Percentiles rank a stretch among this genome's conserved stretches.
Evolutionary conservation across 495 filamentous ascomycete genomes (phyloP).

Genomic region (Neurospora sp.): DNA sequence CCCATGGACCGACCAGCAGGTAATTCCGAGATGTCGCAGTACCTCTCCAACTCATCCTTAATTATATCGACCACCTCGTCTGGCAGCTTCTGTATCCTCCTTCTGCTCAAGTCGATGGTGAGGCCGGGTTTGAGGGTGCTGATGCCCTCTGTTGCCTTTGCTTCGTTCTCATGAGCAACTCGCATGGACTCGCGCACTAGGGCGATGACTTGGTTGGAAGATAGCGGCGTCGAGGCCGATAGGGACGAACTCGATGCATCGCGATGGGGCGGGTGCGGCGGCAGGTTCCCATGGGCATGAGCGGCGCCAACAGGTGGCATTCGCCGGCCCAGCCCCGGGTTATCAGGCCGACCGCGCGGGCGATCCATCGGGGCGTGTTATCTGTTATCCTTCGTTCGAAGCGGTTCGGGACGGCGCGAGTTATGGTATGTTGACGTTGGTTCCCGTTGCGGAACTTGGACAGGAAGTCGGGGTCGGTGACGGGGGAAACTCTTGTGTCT

Average conservation of each 20-base stretch:
- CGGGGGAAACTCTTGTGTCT: background rate
- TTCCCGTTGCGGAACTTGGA: background rate
- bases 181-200: constrained; percentile 58
- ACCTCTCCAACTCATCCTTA: constrained; percentile 89
- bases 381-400: background rate
- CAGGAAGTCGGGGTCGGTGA: background rate
- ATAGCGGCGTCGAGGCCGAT: constrained; percentile 31
- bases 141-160: constrained; percentile 55
- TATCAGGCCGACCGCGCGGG: constrained; percentile 29
- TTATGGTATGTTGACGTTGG: background rate
- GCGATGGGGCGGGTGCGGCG: constrained; percentile 28
- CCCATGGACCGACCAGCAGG: constrained; percentile 1
- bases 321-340: constrained; percentile 29
- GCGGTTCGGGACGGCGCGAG: background rate
- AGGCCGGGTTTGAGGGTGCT: constrained; percentile 65
- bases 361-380: constrained; percentile 16
- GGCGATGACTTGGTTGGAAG: constrained; percentile 39
- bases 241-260: constrained; percentile 27
- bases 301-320: constrained; percentile 21
- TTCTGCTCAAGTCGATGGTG: constrained; percentile 82
- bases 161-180: constrained; percentile 57
- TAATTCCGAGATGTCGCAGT: constrained; percentile 1
- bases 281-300: constrained; percentile 21
- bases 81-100: constrained; percentile 68
- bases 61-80: constrained; percentile 88